Percentiles rank a stretch among this genome's conserved stretches.
Conservation (phyloP, 495 filamentous ascomycete genomes). For the Trichoderma gamsii region DNA sequence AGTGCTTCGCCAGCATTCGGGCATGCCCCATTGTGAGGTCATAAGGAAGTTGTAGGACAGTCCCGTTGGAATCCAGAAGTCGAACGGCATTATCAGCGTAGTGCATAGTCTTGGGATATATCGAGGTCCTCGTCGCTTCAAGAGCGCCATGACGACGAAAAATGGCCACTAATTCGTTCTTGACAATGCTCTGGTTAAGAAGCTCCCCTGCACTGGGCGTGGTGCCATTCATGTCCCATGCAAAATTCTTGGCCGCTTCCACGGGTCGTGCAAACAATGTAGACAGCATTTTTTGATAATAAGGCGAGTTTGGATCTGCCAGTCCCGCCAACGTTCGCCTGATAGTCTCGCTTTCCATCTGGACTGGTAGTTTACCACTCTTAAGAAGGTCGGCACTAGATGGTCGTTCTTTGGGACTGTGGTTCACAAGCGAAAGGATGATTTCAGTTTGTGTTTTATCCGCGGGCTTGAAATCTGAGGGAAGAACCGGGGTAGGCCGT, state of each 20-base stretch:
- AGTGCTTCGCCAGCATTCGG: slow-evolving; percentile 68
- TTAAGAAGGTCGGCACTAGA: slow-evolving; percentile 79
- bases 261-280: slow-evolving; percentile 68
- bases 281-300: slow-evolving; percentile 82
- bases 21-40: slow-evolving; percentile 89
- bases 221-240: slow-evolving; percentile 70
- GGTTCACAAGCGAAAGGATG: slow-evolving; percentile 71
- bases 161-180: slow-evolving; percentile 66
- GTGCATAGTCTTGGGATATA: slow-evolving; percentile 76
- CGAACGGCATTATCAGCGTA: slow-evolving; percentile 64
- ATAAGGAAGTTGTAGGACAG: slow-evolving; percentile 81
- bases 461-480: slow-evolving; percentile 64
- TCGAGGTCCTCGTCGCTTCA: slow-evolving; percentile 61
- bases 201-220: slow-evolving; percentile 52
- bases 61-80: slow-evolving; percentile 75
- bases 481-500: slow-evolving; percentile 60
- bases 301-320: slow-evolving; percentile 74
- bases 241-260: slow-evolving; percentile 73
- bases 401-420: slow-evolving; percentile 73
- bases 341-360: slow-evolving; percentile 88
- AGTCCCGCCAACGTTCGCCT: slow-evolving; percentile 72
- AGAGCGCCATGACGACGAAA: slow-evolving; percentile 92
- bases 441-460: slow-evolving; percentile 70
- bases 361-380: slow-evolving; percentile 80
- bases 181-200: slow-evolving; percentile 66